Conservation (phyloP, 2,329 filamentous ascomycete genomes). For the Penicillium sp. region DNA sequence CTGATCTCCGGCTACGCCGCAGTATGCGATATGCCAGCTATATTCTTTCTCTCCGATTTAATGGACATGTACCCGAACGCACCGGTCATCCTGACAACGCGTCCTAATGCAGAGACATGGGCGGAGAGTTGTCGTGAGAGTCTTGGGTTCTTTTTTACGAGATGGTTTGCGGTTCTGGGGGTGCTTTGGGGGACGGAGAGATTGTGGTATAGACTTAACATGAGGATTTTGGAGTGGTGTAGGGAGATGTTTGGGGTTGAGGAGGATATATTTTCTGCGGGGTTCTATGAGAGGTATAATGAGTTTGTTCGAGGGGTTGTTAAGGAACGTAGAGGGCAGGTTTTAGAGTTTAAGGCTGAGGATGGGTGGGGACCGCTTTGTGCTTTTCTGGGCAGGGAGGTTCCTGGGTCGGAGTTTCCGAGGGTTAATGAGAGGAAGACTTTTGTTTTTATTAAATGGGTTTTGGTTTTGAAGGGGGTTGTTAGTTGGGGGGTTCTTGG, state of each 20-base stretch:
- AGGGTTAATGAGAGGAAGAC: constrained; percentile 8
- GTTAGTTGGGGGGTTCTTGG: constrained; percentile 4
- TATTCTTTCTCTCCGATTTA: constrained; percentile 9
- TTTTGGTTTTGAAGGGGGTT: constrained; percentile 9
- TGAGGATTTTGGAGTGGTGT: constrained; percentile 10
- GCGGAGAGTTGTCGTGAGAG: constrained; percentile 2
- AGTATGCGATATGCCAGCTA: constrained; percentile 10
- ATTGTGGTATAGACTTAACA: constrained; percentile 8
- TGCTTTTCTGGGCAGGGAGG: neutral
- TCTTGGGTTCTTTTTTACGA: constrained; percentile 6
- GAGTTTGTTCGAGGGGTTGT: constrained; percentile 1
- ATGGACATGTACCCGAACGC: constrained; percentile 15
- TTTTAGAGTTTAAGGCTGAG: constrained; percentile 8
- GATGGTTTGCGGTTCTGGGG: neutral
- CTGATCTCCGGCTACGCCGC: constrained; percentile 12
- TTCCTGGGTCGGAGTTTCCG: constrained; percentile 1
- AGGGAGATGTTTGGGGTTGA: neutral
- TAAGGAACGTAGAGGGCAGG: neutral
- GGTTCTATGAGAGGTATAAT: constrained; percentile 5
- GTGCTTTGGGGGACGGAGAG: constrained; percentile 7
- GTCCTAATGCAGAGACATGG: constrained; percentile 5
- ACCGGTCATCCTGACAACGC: constrained; percentile 4
- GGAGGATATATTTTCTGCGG: neutral
- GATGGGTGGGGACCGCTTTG: constrained; percentile 12
- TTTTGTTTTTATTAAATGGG: constrained; percentile 1